Evolutionary conservation across 2,329 filamentous ascomycete genomes (phyloP).

Genomic region (Pseudogymnoascus sp.): DNA sequence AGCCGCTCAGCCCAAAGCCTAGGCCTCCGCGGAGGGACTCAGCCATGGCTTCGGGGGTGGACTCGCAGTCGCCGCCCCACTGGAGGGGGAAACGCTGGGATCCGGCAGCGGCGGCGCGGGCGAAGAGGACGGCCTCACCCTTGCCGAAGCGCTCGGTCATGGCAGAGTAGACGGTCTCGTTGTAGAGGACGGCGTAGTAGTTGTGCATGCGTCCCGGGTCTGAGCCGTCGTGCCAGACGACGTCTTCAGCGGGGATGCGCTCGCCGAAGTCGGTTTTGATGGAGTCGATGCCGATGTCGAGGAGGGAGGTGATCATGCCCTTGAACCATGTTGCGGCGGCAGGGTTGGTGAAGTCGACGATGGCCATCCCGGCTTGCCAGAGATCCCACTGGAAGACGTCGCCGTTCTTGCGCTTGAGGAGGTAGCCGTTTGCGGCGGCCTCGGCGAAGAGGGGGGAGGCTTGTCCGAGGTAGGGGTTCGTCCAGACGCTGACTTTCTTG

Average conservation of each 20-base stretch:
- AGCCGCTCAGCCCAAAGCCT: slow-evolving; percentile 46
- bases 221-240: slow-evolving; percentile 43
- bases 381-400: slow-evolving; percentile 56
- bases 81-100: slow-evolving; percentile 50
- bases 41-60: slow-evolving; percentile 52
- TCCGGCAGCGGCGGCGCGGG: slow-evolving; percentile 48
- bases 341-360: slow-evolving; percentile 56
- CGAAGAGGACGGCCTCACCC: slow-evolving; percentile 47
- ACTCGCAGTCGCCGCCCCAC: slow-evolving; percentile 57
- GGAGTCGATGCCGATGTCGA: slow-evolving; percentile 50
- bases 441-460: slow-evolving; percentile 49
- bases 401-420: slow-evolving; percentile 49
- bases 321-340: slow-evolving; percentile 47
- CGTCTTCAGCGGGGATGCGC: slow-evolving; percentile 46
- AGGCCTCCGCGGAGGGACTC: slow-evolving; percentile 52
- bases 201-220: slow-evolving; percentile 54
- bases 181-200: slow-evolving; percentile 54
- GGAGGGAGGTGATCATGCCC: slow-evolving; percentile 41
- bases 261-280: slow-evolving; percentile 59
- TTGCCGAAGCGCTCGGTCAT: slow-evolving; percentile 39
- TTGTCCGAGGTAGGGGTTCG: slow-evolving; percentile 54
- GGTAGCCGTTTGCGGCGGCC: slow-evolving; percentile 46
- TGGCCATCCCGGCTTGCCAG: slow-evolving; percentile 56
- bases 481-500: slow-evolving; percentile 47
- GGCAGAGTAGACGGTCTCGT: slow-evolving; percentile 49